phyloP scores from a whole-genome alignment of 257 asterid genomes.

The Galeopsis tetrahit region DNA sequence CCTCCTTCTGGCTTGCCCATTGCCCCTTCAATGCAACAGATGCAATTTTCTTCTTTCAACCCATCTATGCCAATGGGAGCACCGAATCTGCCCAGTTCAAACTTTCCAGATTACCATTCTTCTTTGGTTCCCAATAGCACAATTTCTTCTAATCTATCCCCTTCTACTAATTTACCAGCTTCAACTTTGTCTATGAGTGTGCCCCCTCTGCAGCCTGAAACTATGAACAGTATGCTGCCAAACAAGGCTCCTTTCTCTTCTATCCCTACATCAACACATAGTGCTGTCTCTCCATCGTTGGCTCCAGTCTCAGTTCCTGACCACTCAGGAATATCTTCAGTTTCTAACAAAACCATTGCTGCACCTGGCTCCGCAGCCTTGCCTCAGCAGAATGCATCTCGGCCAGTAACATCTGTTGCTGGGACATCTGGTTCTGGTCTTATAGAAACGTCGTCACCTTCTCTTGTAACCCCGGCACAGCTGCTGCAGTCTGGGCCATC shows the following conservation, averaged over 20 bases:
- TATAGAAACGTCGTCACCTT: conserved; percentile 60
- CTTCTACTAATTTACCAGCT: conserved; percentile 57
- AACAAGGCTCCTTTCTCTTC: conserved; percentile 58
- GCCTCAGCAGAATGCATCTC: conserved; percentile 51
- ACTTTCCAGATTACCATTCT: conserved; percentile 60
- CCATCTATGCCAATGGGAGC: conserved; percentile 58
- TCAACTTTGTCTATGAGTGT: conserved; percentile 52
- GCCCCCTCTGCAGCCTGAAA: conserved; percentile 66
- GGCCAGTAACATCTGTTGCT: conserved; percentile 42
- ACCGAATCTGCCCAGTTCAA: conserved; percentile 53
- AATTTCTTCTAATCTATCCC: conserved; percentile 46
- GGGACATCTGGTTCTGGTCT: conserved; percentile 51
- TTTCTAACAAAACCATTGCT: conserved; percentile 50
- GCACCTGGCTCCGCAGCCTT: conserved; percentile 47
- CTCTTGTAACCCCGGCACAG: conserved; percentile 88
- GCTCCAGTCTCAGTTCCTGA: conserved; percentile 52
- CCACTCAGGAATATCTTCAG: conserved; percentile 44
- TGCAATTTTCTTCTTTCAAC: conserved; percentile 73
- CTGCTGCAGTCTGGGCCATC: conserved; percentile 68
- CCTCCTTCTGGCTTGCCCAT: conserved; percentile 82
- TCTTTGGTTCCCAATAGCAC: conserved; percentile 49
- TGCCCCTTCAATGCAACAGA: conserved; percentile 81
- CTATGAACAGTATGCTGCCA: conserved; percentile 40
- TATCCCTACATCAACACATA: conserved; percentile 44
- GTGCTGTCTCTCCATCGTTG: conserved; percentile 49